Base-by-base conservation (phyloP, 2,329 filamentous ascomycete genomes). In the Penicillium hesseltinei region DNA sequence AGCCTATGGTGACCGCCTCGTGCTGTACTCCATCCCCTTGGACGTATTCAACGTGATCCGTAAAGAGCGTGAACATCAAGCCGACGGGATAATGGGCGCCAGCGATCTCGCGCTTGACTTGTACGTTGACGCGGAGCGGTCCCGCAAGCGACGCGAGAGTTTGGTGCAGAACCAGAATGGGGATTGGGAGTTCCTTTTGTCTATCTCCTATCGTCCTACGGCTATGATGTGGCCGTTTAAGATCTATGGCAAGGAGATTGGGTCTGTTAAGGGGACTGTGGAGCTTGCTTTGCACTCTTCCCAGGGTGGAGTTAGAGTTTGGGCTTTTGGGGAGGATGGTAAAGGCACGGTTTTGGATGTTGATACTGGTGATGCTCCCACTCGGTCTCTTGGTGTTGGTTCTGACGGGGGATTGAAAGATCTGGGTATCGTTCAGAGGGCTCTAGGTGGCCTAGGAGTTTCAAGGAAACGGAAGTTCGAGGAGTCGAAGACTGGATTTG, bases 1-100 rank as follows among this genome's bases (percentile, higher is more conserved):
- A 27, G 82, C 78, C 4, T 88, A 84, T 69, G 60, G 68, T 13
- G 76, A 79, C 36, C 66, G 70, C 31, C 63, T 89, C 27, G 79
- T 86, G 51, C 73, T 88, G 2, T 89, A 86, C 68, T 85, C 80
- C 0, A 74, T 89, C 2, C 85, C 87, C 0, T 70, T 79, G 0
- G 85, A 88, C 68, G 70, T 82, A 2, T 82, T 85, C 59, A 73
- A 76, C 25, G 67, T 74, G 17, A 68, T 75, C 25, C 65, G 68
- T 29, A 71, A 66, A 39, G 73, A 74, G 46, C 71, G 71, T 11
- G 65, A 73, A 43, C 59, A 60, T 2, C 72, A 74, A 58, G 62
- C 61, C 0, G 66, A 71, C 11, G 64, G 65, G 10, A 63, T 73
- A 2, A 73, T 75, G 67, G 73, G 70, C 1, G 67, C 73, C 39